Conservation (phyloP, 2,329 filamentous ascomycete genomes). For the Fusarium sulawesiense region DNA sequence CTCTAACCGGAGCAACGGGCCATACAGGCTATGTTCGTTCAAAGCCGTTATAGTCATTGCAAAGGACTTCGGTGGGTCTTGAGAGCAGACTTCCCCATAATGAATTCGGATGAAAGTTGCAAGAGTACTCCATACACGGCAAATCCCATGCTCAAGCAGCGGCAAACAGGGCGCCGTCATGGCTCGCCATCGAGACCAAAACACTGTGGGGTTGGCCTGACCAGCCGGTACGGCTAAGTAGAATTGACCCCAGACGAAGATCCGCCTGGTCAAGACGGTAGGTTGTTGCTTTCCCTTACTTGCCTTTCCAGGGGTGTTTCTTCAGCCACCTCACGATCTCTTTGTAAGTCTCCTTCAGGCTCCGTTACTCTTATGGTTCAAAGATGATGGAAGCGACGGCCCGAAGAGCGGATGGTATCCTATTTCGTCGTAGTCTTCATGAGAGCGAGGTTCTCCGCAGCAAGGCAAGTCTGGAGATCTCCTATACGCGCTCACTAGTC, state of each 20-base stretch:
- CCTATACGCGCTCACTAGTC: conserved; percentile 1
- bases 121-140: background rate
- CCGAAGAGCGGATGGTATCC: conserved; percentile 20
- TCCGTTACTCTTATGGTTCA: conserved; percentile 15
- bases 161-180: conserved; percentile 5
- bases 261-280: conserved; percentile 22
- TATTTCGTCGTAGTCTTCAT: conserved; percentile 15
- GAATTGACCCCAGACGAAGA: conserved; percentile 13
- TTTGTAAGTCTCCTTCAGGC: conserved; percentile 5
- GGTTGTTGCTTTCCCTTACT: conserved; percentile 18
- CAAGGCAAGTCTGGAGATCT: background rate
- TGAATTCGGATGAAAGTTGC: conserved; percentile 1
- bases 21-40: conserved; percentile 4
- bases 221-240: conserved; percentile 28
- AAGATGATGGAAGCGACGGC: conserved; percentile 39
- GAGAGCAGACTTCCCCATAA: background rate
- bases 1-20: conserved; percentile 4
- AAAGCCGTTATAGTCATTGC: background rate
- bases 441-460: background rate
- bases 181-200: background rate
- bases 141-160: conserved; percentile 1
- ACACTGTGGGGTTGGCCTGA: conserved; percentile 12
- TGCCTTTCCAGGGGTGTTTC: conserved; percentile 19
- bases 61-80: conserved; percentile 4
- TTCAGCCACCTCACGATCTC: conserved; percentile 19